Base-by-base conservation (phyloP, 345 rosid species). In the Salix caprea region DNA sequence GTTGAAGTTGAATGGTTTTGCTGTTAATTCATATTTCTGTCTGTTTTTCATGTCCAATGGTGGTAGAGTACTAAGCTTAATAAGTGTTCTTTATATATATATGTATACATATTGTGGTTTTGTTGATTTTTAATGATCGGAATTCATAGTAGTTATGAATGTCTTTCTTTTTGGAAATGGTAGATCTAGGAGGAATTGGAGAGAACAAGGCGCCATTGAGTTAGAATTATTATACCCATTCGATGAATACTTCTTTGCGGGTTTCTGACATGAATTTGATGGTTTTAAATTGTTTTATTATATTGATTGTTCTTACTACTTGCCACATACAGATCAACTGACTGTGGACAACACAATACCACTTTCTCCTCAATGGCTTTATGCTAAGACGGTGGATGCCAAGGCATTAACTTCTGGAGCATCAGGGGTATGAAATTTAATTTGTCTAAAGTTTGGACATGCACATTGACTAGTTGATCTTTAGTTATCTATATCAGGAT, bases 301-400 rank as follows among this genome's bases (percentile, higher is more conserved):
- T 23, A n/a, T 54, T 44, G 32, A 24, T 68, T 36, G 19, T 16
- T 52, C 7, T 67, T 56, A 23, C 34, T 42, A 40, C 3, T 40
- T 40, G 12, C 44, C 11, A 40, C 44, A 62, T 81, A 85, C 88
- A 94, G 97, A 92, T 84, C 93, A 85, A 81, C 54, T 80, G 77
- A 82, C 83, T 28, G 78, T 88, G 18, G 98, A 94, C 67, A 92
- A 81, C 88, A 91, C 88, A 87, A 92, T 94, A n/a, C 98, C 98
- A 0, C 78, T 94, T 81, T 92, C 97, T 84, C 98, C 98, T 2
- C 97, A 94, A 79, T 94, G 98, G 98, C 96, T 94, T 52, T 94
- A 92, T 85, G 76, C 90, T 21, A 94, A 91, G 76, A 90, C 94
- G 18, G 86, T 73, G 32, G 98, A 94, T 65, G 78, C 74, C 58